phyloP scores from a whole-genome alignment of 2,329 filamentous ascomycete genomes.

The Penicillium sp. region DNA sequence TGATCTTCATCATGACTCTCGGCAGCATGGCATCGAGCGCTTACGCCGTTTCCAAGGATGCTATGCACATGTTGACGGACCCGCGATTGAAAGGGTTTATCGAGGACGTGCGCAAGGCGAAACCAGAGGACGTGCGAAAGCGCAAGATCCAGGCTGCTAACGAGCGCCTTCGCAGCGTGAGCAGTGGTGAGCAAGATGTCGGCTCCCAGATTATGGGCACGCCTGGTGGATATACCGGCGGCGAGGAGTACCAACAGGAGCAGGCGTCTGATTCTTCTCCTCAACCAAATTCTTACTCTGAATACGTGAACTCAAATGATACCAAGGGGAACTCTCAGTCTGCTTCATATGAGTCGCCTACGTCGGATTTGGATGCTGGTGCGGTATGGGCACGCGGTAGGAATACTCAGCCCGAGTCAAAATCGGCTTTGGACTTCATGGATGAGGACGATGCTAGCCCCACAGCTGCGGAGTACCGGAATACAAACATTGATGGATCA shows the following conservation, averaged over 20 bases:
- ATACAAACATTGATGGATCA: conserved; percentile 12
- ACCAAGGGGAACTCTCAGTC: not conserved
- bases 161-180: conserved; percentile 7
- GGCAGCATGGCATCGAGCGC: conserved; percentile 8
- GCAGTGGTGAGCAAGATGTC: conserved; percentile 6
- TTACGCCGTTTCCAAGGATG: conserved; percentile 16
- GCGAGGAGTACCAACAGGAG: conserved; percentile 8
- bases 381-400: conserved; percentile 9
- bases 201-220: not conserved
- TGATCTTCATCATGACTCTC: conserved; percentile 17
- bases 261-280: not conserved
- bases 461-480: conserved; percentile 34
- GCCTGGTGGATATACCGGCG: not conserved
- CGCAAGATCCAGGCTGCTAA: conserved; percentile 18
- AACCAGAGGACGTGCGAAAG: conserved; percentile 24
- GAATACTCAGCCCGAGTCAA: conserved; percentile 6
- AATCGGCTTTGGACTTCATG: conserved; percentile 31
- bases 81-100: conserved; percentile 27
- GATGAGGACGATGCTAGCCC: conserved; percentile 42
- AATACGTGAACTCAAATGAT: conserved; percentile 5
- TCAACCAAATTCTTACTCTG: conserved; percentile 3
- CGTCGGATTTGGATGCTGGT: not conserved
- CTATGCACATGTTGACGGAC: conserved; percentile 18
- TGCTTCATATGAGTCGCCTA: not conserved
- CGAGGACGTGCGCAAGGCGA: conserved; percentile 18